A percentile compares a stretch with the other conserved stretches of the same genome.
These are phyloP conservation scores for Wickerhamomyces sp. DNA, from an alignment of 1,139 yeast genomes.

Conservation along the genomic window DNA sequence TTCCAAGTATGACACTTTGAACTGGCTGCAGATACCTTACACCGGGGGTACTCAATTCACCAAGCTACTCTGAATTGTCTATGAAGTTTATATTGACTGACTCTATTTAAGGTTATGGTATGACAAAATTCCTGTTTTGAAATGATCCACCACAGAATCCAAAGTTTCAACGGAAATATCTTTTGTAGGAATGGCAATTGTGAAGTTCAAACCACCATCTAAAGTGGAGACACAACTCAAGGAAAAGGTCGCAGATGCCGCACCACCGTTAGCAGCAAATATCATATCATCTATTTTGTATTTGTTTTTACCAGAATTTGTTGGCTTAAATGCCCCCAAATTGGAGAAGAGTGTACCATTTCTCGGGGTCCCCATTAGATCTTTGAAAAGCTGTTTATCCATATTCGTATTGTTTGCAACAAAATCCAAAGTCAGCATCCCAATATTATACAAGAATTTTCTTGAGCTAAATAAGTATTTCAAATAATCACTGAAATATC, in stretches of 20 bases:
- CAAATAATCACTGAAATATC: slow-evolving; percentile 7
- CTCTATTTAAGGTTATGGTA: not conserved
- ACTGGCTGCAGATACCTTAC: slow-evolving; percentile 79
- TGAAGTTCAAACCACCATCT: slow-evolving; percentile 14
- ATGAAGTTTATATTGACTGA: not conserved
- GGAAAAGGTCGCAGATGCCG: slow-evolving; percentile 8
- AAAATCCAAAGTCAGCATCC: slow-evolving; percentile 10
- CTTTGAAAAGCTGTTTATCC: slow-evolving; percentile 11
- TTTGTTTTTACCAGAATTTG: not conserved
- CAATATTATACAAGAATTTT: slow-evolving; percentile 16
- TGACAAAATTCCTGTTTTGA: slow-evolving; percentile 1
- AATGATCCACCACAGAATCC: slow-evolving; percentile 5
- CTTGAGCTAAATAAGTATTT: slow-evolving; percentile 2
- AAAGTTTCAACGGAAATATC: not conserved
- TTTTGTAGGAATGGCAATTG: slow-evolving; percentile 8
- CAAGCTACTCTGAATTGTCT: slow-evolving; percentile 27
- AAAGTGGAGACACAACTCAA: slow-evolving; percentile 7
- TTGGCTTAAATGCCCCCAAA: slow-evolving; percentile 10
- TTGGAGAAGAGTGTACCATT: slow-evolving; percentile 17
- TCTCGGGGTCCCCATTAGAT: slow-evolving; percentile 9
- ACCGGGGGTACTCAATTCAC: slow-evolving; percentile 61
- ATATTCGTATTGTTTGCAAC: slow-evolving; percentile 8
- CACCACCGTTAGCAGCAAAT: slow-evolving; percentile 14
- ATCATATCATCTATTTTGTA: slow-evolving; percentile 12
- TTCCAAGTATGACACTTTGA: slow-evolving; percentile 52